Base-by-base conservation (phyloP, 2,329 filamentous ascomycete genomes). In the Fusarium sp. region DNA sequence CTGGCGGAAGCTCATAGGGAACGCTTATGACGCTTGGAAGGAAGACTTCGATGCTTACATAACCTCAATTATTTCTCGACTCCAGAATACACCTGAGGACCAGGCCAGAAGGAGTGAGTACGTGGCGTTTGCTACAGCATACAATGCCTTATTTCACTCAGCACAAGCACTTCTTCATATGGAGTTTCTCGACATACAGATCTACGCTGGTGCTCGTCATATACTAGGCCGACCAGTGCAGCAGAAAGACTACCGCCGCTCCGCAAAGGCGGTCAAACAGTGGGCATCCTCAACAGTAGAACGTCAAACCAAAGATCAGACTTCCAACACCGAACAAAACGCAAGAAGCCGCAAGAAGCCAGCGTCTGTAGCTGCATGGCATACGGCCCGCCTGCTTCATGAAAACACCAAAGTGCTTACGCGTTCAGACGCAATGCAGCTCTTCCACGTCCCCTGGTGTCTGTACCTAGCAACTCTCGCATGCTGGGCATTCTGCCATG, bases 401-500 rank as follows among this genome's bases (percentile, higher is more conserved):
- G 57, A 61, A 31, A 61, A 61, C 31, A 61, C 20, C 5, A 56
- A 61, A 12, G 49, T 61, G 4, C 49, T 61, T 5, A 56, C 57
- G 15, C 49, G 38, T 5, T 61, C 57, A 20, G 57, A 61, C 9
- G 57, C 57, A 3, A 61, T 61, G 57, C 57, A 61, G 12, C 49
- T 61, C n/a, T 61, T 61, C 9, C 57, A 61, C 5, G 49, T 61
- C 22, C 57, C 57, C 5, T 61, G 57, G 57, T 61, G 57, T n/a
- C 20, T 61, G 11, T 61, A 61, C 20, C 22, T 61, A 10, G 49
- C 57, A 11, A 61, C 57, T 0, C 20, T 61, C 1, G 49, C 38
- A 20, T 61, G 57, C 20, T 61, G 57, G 57, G 57, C 57, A 10
- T 61, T 56, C 9, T 53, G 49, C 22, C 57, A 61, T 25, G 57